Base-by-base conservation (phyloP, 495 filamentous ascomycete genomes). In the Evernia prunastri region DNA sequence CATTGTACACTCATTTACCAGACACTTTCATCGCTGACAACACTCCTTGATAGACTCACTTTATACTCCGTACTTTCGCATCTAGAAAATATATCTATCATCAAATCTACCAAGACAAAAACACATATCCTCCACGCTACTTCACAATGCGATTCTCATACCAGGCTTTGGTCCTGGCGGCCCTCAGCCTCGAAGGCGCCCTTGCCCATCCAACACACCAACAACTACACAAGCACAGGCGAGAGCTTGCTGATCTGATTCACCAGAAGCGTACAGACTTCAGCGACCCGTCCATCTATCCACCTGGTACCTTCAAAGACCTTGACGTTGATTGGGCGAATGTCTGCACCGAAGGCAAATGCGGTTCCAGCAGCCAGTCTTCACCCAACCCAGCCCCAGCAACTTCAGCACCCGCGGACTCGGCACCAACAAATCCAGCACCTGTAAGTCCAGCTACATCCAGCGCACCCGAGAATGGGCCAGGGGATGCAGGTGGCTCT, bases 171-270 rank as follows among this genome's bases (percentile, higher is more conserved):
- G 58, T 71, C 56, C 58, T 69, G 67, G 67, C 65, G 39, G 65
- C 67, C 36, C 54, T 71, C 10, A 58, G 68, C 62, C 69, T 71
- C 23, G 65, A 64, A 37, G 62, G 59, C 49, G 67, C 63, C 51
- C n/a, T 71, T n/a, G 67, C 67, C 13, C 69, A 71, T 53, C 69
- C 69, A n/a, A 66, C 69, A 27, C 64, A 69, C 47, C 69, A 62
- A 36, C 64, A 71, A 59, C 35, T 47, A 31, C 69, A 69, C 47
- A 64, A 67, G 59, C 65, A 69, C 31, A 66, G 59, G 59, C 61
- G 62, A 27, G 57, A 53, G 54, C 43, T 60, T 23, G 58, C 40
- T 36, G 63, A 67, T 57, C 18, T 63, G 43, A 54, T 66, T 15
- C 36, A 61, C 15, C 36, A 59, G 29, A 58, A 59, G 33, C 43